A percentile compares a stretch with the other conserved stretches of the same genome.
phyloP scores from a whole-genome alignment of 495 filamentous ascomycete species.

The Barbatosphaeria neglecta region DNA sequence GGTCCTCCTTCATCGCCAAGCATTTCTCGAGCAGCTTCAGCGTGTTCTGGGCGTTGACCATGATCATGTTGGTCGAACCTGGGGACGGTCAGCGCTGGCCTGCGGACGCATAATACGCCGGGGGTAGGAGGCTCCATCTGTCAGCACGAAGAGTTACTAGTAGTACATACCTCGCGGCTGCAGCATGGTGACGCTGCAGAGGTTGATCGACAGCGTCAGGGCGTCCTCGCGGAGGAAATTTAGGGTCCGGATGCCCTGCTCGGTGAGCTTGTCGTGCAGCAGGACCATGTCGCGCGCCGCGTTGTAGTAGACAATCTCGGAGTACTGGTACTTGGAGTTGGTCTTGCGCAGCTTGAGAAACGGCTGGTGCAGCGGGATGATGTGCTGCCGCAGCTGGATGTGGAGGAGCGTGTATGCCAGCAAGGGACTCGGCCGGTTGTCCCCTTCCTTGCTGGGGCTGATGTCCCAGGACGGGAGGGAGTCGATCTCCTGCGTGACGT shows the following conservation, averaged over 20 bases:
- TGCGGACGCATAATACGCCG: too few species aligned
- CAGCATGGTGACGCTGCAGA: slow-evolving; percentile 35
- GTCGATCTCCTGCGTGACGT: slow-evolving; percentile 31
- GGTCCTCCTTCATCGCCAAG: slow-evolving; percentile 31
- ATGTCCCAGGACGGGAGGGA: slow-evolving; percentile 30
- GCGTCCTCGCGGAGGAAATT: slow-evolving; percentile 28
- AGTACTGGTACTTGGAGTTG: slow-evolving; percentile 32
- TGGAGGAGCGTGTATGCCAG: slow-evolving; percentile 29
- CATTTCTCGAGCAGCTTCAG: slow-evolving; percentile 31
- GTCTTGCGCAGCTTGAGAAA: slow-evolving; percentile 27
- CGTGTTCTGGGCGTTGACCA: slow-evolving; percentile 31
- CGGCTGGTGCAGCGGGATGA: slow-evolving; percentile 32
- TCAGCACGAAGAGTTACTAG: slow-evolving; percentile 1
- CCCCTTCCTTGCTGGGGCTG: slow-evolving; percentile 2
- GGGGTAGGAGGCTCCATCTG: too few species aligned
- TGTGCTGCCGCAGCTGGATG: slow-evolving; percentile 31
- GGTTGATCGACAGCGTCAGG: slow-evolving; percentile 28
- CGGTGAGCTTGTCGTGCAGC: slow-evolving; percentile 25
- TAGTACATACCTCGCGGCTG: slow-evolving; percentile 27
- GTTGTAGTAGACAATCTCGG: slow-evolving; percentile 35
- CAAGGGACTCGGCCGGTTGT: slow-evolving; percentile 13
- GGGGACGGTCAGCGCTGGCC: not conserved
- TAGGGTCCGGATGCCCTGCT: slow-evolving; percentile 27
- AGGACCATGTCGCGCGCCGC: slow-evolving; percentile 33
- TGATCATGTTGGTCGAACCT: slow-evolving; percentile 28